phyloP scores from a whole-genome alignment of 2,329 filamentous ascomycete species.

The Akanthomyces lecanii region DNA sequence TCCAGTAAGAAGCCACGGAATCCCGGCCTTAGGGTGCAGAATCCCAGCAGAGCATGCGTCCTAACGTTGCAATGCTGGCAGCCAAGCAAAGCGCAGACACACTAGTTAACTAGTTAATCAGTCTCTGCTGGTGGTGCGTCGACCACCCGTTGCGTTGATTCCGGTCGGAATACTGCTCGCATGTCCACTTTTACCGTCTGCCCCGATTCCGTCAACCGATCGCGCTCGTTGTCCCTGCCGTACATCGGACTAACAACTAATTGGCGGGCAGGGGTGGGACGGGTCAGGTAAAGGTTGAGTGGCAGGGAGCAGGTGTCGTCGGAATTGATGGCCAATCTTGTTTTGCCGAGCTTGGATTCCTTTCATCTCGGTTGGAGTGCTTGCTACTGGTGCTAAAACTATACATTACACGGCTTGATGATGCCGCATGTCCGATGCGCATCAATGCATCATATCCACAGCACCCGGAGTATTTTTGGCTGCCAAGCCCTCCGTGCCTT shows the following conservation, averaged over 20 bases:
- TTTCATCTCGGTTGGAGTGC: not conserved
- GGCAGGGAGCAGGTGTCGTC: not conserved
- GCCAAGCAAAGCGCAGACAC: not conserved
- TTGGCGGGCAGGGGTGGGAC: not conserved
- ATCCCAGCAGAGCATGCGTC: not conserved
- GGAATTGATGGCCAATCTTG: not conserved
- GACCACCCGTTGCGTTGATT: not conserved
- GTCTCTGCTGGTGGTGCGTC: not conserved
- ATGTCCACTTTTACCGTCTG: slow-evolving; percentile 6
- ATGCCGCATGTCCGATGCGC: not conserved
- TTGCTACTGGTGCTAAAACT: not conserved
- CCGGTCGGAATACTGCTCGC: slow-evolving; percentile 9
- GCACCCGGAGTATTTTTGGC: not conserved
- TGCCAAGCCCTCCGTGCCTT: not conserved
- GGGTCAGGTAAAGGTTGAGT: too few species aligned
- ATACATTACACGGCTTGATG: not conserved
- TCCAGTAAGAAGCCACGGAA: slow-evolving; percentile 8
- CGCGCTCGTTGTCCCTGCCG: not conserved
- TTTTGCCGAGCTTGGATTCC: not conserved
- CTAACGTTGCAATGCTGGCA: slow-evolving; percentile 5
- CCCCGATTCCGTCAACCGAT: slow-evolving; percentile 14
- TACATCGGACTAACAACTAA: not conserved
- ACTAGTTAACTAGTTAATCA: not conserved
- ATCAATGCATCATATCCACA: not conserved
- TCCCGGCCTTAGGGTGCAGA: not conserved